Base-by-base conservation (phyloP, 2,329 filamentous ascomycete species). In the Pseudogymnoascus sp. region DNA sequence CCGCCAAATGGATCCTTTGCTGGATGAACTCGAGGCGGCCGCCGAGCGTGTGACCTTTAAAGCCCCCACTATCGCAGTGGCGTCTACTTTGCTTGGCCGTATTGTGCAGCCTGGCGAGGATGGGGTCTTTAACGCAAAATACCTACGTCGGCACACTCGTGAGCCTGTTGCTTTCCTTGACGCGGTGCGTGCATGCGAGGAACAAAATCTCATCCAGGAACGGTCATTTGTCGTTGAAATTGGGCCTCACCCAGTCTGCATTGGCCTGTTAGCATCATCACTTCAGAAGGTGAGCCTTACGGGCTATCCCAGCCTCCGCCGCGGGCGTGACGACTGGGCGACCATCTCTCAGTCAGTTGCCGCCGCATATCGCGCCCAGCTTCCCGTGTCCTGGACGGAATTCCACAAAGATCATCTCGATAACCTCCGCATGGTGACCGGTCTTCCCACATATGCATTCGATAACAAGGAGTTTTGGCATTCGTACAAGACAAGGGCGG, bases 221-320 rank as follows among this genome's bases (percentile, higher is more conserved):
- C 84, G 86, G 74, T 88, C 86, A 1, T 79, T 84, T 30, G 89
- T 84, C 82, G 75, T 91, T 61, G 88, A 91, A 72, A 75, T 90
- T 64, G 88, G 88, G 14, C 86, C 88, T 38, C 85, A 89, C 68
- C 86, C 87, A 0, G 82, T 90, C 12, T 87, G 83, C 73, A 80
- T 81, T 55, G 82, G 82, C 63, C 85, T 91, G 80, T 81, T 90
- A 66, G 86, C 86, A 76, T 80, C 83, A 7, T 84, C 82, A 4
- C 80, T 88, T 61, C 81, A 81, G 22, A 64, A 61, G 5, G 73
- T 76, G 6, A 67, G 55, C 66, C 66, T 42, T 42, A 62, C 42
- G 63, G 58, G 16, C 65, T 23, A 78, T 11, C 75, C 80, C 16
- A 81, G 82, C 2, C 75, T 85, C n/a, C 79, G 78, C 49, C 78